phyloP scores from a whole-genome alignment of 2,329 filamentous ascomycete species.

The Orbilia oligospora region DNA sequence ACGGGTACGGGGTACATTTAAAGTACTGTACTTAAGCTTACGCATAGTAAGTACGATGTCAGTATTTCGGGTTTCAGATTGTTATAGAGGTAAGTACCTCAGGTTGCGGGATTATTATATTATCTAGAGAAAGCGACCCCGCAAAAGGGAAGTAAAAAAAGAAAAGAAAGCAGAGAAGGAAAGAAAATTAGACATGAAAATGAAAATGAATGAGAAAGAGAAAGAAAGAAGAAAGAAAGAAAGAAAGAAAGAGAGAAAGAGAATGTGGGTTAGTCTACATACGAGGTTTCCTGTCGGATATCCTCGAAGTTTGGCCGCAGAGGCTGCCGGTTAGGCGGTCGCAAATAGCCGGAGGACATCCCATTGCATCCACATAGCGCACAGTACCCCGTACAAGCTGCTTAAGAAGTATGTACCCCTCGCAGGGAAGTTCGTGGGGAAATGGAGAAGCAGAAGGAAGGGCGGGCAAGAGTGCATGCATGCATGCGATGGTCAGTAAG shows the following conservation, averaged over 20 bases:
- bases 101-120: conserved; percentile 35
- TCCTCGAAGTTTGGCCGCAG: conserved; percentile 15
- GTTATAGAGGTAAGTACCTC: too few relatives aligned
- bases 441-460: background rate
- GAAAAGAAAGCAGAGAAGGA: background rate
- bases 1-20: too few relatives aligned
- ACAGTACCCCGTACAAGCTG: too few relatives aligned
- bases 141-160: background rate
- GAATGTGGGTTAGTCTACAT: too few relatives aligned
- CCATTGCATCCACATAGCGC: too few relatives aligned
- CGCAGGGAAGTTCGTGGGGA: background rate
- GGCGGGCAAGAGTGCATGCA: too few relatives aligned
- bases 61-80: background rate
- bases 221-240: background rate
- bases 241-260: too few relatives aligned
- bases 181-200: too few relatives aligned
- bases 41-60: conserved; percentile 1
- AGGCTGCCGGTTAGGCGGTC: conserved; percentile 55
- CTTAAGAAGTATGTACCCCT: too few relatives aligned
- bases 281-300: too few relatives aligned
- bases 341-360: conserved; percentile 54
- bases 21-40: background rate
- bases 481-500: too few relatives aligned
- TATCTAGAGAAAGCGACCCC: conserved; percentile 3
- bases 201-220: background rate